These are phyloP conservation scores for Erythrobasidium yunnanense DNA, from an alignment of 768 basidiomycete species.

Conservation along the genomic window DNA sequence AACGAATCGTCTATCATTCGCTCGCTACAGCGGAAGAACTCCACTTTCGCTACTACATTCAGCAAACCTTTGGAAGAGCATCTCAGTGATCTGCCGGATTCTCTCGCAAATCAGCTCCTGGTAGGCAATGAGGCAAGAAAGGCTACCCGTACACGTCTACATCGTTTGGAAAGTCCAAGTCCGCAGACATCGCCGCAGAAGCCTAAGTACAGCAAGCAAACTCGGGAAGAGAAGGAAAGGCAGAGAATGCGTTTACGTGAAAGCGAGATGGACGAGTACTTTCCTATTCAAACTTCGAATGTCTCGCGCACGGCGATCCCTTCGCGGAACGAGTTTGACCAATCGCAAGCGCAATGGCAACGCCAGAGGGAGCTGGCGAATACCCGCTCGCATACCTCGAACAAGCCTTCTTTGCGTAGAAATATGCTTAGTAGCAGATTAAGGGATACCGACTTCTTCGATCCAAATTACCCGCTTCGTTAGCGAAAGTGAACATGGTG, in stretches of 20 bases:
- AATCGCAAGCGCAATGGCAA: background rate
- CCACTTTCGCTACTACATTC: constrained; percentile 18
- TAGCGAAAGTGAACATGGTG: too few relatives aligned
- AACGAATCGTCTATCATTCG: constrained; percentile 7
- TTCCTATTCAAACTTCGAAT: background rate
- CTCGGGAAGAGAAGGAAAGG: background rate
- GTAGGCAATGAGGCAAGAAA: background rate
- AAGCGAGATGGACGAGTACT: constrained; percentile 18
- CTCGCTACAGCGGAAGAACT: background rate
- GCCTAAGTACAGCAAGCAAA: background rate
- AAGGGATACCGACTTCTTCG: background rate
- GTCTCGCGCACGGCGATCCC: background rate
- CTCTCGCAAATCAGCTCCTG: background rate
- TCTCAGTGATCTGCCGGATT: background rate
- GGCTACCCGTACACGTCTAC: background rate
- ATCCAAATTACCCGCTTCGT: background rate
- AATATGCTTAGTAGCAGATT: background rate
- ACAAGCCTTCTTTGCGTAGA: background rate
- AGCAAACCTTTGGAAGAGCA: background rate
- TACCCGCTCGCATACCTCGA: background rate
- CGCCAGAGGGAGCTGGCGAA: background rate
- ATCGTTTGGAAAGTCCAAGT: constrained; percentile 5
- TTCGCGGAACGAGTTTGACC: background rate
- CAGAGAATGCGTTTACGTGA: background rate
- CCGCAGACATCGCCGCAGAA: constrained; percentile 17